Evolutionary conservation across 176 grass and related monocot genomes (phyloP), one percentile per base, ranked within the genome.

Genomic region (Saccharum officinarum): DNA sequence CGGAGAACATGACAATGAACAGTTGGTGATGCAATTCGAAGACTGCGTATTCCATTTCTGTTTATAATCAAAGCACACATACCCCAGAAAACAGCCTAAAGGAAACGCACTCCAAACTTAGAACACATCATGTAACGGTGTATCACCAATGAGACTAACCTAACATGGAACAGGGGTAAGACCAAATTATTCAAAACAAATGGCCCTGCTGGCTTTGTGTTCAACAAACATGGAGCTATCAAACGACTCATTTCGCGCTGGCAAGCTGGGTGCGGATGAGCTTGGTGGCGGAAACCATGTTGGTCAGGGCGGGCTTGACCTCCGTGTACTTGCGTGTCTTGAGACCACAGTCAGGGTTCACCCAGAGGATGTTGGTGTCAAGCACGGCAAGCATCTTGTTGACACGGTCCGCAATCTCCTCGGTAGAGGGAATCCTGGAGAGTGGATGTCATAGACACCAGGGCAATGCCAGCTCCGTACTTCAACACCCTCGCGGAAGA

Each of bases 391-490:
- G 92, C 95, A 98, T 98, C 85, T 98, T 98, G 87, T 95, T 93
- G 83, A 95, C 42, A 8, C 91, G 95, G 79, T 95, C 93, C 0
- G 92, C 87, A 31, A 98, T 98, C 83, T 98, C 95, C 71, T 93
- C 89, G 1, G 93, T 87, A n/a, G 93, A 89, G 33, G 95, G 95
- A 76, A 98, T 98, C 74, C 95, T 91, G 2, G 92, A 67, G 95
- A 98, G 89, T 98, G 95, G 85, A 98, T 98, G 80, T 95, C 95
- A 16, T 98, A 98, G 71, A 98, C 95, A 36, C 95, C 92, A 16
- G 95, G 95, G 50, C 95, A 12, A 98, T 98, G 63, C 95, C 95
- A 11, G 95, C 95, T 11, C 93, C 91, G 0, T 98, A 95, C 50
- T 87, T 91, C 37, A 98, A 98, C 92, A 28, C 95, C 95, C 82